Evolutionary conservation across 2,329 filamentous ascomycete genomes (phyloP).

Genomic region (Emergomyces orientalis): DNA sequence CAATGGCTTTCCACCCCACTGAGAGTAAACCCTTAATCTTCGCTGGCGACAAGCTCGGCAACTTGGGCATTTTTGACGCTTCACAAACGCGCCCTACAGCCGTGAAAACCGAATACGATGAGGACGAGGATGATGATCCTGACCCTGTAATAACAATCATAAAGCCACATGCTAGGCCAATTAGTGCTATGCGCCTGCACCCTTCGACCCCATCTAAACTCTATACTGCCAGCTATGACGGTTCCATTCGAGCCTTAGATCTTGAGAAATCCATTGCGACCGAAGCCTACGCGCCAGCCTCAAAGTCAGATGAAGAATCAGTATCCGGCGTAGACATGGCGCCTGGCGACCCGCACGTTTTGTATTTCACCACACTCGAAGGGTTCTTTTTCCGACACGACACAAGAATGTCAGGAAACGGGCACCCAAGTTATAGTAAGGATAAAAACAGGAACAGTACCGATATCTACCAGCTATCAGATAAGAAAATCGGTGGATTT

Average conservation of each 20-base stretch:
- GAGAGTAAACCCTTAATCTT: constrained; percentile 80
- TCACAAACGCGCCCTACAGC: constrained; percentile 53
- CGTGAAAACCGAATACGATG: constrained; percentile 52
- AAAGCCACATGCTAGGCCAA: constrained; percentile 82
- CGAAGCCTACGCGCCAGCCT: constrained; percentile 69
- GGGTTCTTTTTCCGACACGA: constrained; percentile 77
- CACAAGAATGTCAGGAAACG: constrained; percentile 45
- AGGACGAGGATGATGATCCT: constrained; percentile 52
- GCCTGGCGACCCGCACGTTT: constrained; percentile 55
- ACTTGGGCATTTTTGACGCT: constrained; percentile 82
- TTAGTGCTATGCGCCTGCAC: constrained; percentile 72
- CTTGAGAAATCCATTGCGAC: constrained; percentile 68
- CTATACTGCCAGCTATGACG: constrained; percentile 85
- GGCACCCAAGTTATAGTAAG: neutral
- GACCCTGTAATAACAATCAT: constrained; percentile 79
- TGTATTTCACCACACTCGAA: constrained; percentile 81
- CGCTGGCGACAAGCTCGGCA: constrained; percentile 87
- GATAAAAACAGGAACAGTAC: constrained; percentile 39
- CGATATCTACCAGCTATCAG: constrained; percentile 65
- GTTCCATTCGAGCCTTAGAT: constrained; percentile 79
- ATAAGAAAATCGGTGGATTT: constrained; percentile 95
- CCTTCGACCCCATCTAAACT: constrained; percentile 63
- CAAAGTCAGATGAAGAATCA: constrained; percentile 61
- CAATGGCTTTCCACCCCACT: constrained; percentile 79
- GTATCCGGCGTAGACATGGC: constrained; percentile 80